Evolutionary conservation across 108 stramenopile genomes (phyloP), one percentile per base, ranked within the genome.

Genomic region (Cylindrotheca fusiformis): DNA sequence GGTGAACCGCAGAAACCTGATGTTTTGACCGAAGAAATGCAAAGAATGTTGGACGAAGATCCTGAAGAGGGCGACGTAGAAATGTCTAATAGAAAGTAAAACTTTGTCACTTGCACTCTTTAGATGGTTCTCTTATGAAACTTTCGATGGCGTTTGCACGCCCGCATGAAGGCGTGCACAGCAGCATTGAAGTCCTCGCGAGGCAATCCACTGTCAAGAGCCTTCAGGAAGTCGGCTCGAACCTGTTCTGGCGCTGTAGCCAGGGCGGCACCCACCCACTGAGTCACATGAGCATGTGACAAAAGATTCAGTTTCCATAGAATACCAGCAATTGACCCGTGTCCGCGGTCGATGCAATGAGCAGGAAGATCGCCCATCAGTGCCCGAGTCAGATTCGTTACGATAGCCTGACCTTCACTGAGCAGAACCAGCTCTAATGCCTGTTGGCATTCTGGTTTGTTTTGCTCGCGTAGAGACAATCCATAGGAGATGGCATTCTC

Each of bases 331-430:
- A 95, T 85, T 6, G 76, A 79, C 31, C 84, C 88, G 30, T 69
- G 64, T 1, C 84, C 85, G 31, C 50, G 32, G 57, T 88, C 87
- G 24, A 89, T 60, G 32, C 65, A 63, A 63, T 89, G 87, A 29
- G 79, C 67, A 48, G 91, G 94, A 30, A 92, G 60, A 52, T 95
- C 89, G 17, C 94, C 94, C 65, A 87, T 65, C 14, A 95, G 65
- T 1, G 91, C 81, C 12, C 50, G 63, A 8, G 69, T 74, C 56
- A 91, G 60, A 33, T 90, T 90, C 21, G 64, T 68, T 3, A 88
- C 87, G n/a, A 95, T 69, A 5, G 74, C 63, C 64, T 79, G 83
- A 20, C 90, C 90, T 70, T 88, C 80, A 0, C 41, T 65, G 19
- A 60, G 21, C 8, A 95, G 68, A 6, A 81, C 82, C 45, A 64